Conservation (phyloP, 129 eudicot genomes). For the Helianthus tuberosus region DNA sequence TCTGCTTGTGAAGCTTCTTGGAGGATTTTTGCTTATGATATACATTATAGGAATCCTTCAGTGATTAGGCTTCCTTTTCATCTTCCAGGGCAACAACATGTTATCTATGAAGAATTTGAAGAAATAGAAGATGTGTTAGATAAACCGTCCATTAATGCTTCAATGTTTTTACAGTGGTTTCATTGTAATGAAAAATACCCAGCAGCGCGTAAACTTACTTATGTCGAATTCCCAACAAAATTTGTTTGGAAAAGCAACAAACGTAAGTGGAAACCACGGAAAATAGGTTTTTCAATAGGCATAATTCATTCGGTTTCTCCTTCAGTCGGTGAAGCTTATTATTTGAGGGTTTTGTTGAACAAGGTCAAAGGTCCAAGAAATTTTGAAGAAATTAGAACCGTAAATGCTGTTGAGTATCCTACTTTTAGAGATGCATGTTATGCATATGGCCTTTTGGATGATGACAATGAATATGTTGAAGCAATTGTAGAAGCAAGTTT, state of each 20-base stretch:
- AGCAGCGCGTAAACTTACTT: neutral
- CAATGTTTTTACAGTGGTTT: neutral
- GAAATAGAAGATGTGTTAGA: too few relatives aligned
- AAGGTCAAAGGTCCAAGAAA: neutral
- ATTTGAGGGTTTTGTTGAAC: too few relatives aligned
- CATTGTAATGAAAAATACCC: neutral
- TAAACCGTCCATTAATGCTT: neutral
- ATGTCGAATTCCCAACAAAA: neutral
- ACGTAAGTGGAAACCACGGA: neutral
- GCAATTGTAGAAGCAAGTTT: neutral
- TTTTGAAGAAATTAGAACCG: neutral
- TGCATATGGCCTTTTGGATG: conserved; percentile 2
- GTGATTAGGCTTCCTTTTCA: too few relatives aligned
- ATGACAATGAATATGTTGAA: neutral
- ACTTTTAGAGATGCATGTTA: conserved; percentile 5
- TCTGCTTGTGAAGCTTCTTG: too few relatives aligned
- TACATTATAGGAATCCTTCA: too few relatives aligned
- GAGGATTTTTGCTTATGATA: too few relatives aligned
- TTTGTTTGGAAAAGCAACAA: neutral
- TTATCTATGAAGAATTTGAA: too few relatives aligned
- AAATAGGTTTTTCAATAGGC: conserved; percentile 2
- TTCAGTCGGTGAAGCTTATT: neutral
- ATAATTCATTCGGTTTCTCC: neutral
- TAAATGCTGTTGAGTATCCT: neutral
- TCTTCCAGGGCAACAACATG: too few relatives aligned